phyloP scores from a whole-genome alignment of 1,284 basidiomycete species.

The Leccinum huronense region DNA sequence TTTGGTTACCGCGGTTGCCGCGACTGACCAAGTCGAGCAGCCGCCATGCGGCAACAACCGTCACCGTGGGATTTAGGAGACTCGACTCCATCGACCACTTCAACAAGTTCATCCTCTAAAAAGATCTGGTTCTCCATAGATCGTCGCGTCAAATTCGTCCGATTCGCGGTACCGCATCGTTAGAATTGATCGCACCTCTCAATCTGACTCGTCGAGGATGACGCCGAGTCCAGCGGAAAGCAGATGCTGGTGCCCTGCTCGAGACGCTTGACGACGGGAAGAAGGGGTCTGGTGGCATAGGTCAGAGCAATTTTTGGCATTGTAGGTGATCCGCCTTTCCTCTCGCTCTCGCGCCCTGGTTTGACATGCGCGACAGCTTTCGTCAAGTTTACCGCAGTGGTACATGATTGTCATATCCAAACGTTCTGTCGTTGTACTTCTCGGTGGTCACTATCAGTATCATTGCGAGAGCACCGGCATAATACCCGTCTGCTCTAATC shows the following conservation, averaged over 20 bases:
- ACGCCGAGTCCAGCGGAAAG: slow-evolving; percentile 81
- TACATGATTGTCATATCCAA: slow-evolving; percentile 90
- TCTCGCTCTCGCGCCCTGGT: background rate
- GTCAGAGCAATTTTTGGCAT: slow-evolving; percentile 80
- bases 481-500: slow-evolving; percentile 68
- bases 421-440: slow-evolving; percentile 87
- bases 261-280: slow-evolving; percentile 97
- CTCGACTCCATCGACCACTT: slow-evolving; percentile 33
- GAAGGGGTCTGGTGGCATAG: slow-evolving; percentile 82
- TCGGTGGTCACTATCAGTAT: slow-evolving; percentile 97
- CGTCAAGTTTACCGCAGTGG: slow-evolving; percentile 85
- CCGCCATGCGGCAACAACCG: too few species aligned
- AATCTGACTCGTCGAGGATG: slow-evolving; percentile 82
- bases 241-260: slow-evolving; percentile 84
- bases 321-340: slow-evolving; percentile 46
- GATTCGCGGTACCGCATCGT: slow-evolving; percentile 86
- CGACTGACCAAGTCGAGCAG: too few species aligned
- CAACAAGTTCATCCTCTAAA: slow-evolving; percentile 90
- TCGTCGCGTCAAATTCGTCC: slow-evolving; percentile 83
- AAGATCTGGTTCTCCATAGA: slow-evolving; percentile 73
- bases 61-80: too few species aligned
- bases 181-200: slow-evolving; percentile 85
- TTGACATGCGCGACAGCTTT: slow-evolving; percentile 53
- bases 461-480: slow-evolving; percentile 94
- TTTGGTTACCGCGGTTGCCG: too few species aligned